These are phyloP conservation scores for Poa annua DNA, from an alignment of 176 grass and related monocot genomes.

Conservation along the genomic window DNA sequence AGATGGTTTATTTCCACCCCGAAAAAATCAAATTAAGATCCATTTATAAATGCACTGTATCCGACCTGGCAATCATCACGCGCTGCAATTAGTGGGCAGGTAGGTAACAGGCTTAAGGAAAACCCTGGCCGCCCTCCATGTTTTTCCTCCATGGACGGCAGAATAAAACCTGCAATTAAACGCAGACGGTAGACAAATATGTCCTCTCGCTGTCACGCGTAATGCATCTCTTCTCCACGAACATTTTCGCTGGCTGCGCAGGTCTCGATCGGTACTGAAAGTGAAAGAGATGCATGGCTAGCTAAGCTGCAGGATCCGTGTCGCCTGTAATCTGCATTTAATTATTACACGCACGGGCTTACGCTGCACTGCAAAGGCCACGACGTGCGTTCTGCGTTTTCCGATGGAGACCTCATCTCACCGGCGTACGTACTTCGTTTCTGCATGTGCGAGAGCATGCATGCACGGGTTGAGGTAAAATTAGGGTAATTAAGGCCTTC, in stretches of 20 bases:
- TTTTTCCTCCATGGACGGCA: conserved; percentile 32
- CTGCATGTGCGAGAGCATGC: conserved; percentile 23
- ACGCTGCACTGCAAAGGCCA: conserved; percentile 8
- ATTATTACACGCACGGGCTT: not conserved
- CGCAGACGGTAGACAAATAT: not conserved
- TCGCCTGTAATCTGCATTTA: not conserved
- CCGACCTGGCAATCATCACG: not conserved
- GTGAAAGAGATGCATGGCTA: conserved; percentile 29
- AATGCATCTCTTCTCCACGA: not conserved
- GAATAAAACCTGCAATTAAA: conserved; percentile 31
- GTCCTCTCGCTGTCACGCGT: not conserved
- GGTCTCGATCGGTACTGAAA: conserved; percentile 10
- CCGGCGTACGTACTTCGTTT: not conserved
- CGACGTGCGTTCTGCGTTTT: not conserved
- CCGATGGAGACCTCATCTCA: not conserved
- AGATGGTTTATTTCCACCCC: not conserved
- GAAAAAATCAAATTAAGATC: not conserved
- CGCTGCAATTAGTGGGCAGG: conserved; percentile 18
- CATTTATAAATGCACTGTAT: not conserved
- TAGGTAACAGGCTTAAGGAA: conserved; percentile 41
- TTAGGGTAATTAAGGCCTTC: not conserved
- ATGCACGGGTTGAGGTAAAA: not conserved
- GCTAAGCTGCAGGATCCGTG: conserved; percentile 19
- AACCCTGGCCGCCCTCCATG: not conserved
- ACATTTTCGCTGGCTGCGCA: conserved; percentile 5